phyloP scores from a whole-genome alignment of 192 early-diverging fungal species.

The Backusella macrospora region DNA sequence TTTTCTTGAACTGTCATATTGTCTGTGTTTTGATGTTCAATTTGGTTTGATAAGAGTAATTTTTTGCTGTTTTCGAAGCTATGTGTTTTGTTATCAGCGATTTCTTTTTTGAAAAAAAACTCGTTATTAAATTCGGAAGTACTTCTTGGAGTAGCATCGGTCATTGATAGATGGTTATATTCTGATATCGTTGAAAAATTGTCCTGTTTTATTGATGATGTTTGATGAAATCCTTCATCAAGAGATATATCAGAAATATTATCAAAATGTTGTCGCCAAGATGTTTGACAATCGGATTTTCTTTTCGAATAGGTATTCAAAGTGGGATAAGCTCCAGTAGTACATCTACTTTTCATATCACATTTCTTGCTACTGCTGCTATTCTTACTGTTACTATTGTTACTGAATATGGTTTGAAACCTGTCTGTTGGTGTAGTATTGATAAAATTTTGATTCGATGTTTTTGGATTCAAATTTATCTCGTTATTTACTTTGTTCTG shows the following conservation, averaged over 20 bases:
- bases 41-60: slow-evolving; percentile 4
- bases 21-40: background rate
- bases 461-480: background rate
- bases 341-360: background rate
- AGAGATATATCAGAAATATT: background rate
- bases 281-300: background rate
- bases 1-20: slow-evolving; percentile 14
- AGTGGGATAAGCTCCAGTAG: background rate
- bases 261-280: slow-evolving; percentile 7
- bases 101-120: slow-evolving; percentile 1
- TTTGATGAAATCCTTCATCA: background rate
- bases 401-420: background rate
- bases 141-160: background rate
- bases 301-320: background rate
- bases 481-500: slow-evolving; percentile 9
- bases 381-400: background rate
- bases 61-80: background rate
- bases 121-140: background rate
- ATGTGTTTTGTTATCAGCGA: background rate
- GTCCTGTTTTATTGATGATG: slow-evolving; percentile 6
- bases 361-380: background rate
- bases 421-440: background rate
- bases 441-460: background rate
- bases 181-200: background rate
- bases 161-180: background rate